Conservation (phyloP, 73 alveolate genomes). For the Loxodes magnus region DNA sequence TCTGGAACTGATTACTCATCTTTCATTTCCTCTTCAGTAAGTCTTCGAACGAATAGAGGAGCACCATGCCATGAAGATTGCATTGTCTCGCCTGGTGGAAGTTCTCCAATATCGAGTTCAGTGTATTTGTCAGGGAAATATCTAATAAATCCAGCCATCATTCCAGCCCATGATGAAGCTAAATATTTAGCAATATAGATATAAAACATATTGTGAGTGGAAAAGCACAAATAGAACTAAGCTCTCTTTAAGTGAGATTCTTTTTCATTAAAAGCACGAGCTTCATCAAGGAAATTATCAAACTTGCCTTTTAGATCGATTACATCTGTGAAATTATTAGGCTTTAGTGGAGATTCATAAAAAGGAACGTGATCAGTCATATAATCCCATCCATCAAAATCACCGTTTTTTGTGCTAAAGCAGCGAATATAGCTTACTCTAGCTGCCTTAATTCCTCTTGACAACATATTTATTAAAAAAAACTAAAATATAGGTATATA, state of each 20-base stretch:
- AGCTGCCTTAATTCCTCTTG: no score
- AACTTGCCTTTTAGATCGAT: constrained; percentile 72
- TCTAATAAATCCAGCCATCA: constrained; percentile 50
- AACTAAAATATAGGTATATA: no score
- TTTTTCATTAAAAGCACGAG: constrained; percentile 81
- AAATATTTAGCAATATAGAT: constrained; percentile 29
- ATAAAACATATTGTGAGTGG: constrained; percentile 28
- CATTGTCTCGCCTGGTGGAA: constrained; percentile 91
- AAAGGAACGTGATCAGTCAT: no score
- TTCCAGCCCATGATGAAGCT: constrained; percentile 32
- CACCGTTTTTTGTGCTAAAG: no score
- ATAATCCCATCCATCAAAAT: no score
- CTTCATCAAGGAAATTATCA: constrained; percentile 89
- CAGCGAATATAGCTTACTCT: no score
- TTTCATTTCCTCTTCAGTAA: constrained; percentile 59
- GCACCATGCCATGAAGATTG: constrained; percentile 88
- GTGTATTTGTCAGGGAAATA: constrained; percentile 78
- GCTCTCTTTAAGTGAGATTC: constrained; percentile 83
- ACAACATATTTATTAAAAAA: no score
- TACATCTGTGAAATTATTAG: constrained; percentile 83
- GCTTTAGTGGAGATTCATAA: constrained; percentile 79
- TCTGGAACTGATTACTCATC: constrained; percentile 52
- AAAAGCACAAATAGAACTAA: constrained; percentile 63
- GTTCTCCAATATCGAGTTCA: constrained; percentile 74
- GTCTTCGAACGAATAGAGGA: constrained; percentile 79